Percentiles rank a stretch among this genome's conserved stretches.
These are phyloP conservation scores for Yamadazyma membranifaciens DNA, from an alignment of 1,139 yeast genomes.

Conservation along the genomic window DNA sequence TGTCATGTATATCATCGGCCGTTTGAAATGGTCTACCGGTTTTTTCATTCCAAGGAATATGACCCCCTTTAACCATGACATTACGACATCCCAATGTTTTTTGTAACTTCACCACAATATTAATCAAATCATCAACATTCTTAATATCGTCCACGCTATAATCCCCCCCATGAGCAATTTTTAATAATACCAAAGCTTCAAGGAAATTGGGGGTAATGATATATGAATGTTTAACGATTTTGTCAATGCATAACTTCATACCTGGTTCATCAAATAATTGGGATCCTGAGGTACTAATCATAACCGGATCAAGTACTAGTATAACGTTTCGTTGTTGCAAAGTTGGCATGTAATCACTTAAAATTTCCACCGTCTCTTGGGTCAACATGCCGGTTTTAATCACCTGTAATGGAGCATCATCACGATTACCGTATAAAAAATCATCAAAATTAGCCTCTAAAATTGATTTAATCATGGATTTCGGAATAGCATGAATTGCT, in stretches of 20 bases:
- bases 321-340: conserved; percentile 29
- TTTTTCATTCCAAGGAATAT: conserved; percentile 49
- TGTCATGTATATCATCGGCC: conserved; percentile 16
- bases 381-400: conserved; percentile 85
- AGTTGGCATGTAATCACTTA: conserved; percentile 34
- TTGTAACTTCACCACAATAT: conserved; percentile 45
- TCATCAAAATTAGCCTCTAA: conserved; percentile 62
- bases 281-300: conserved; percentile 78
- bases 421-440: conserved; percentile 40
- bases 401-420: conserved; percentile 45
- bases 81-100: conserved; percentile 44
- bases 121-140: conserved; percentile 5
- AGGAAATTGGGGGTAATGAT: conserved; percentile 73
- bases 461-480: conserved; percentile 40
- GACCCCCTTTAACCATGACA: conserved; percentile 83
- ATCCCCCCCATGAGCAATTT: background rate
- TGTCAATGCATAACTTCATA: conserved; percentile 40
- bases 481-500: conserved; percentile 47
- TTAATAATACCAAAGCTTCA: conserved; percentile 48
- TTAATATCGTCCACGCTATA: conserved; percentile 7
- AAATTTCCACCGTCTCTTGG: conserved; percentile 49
- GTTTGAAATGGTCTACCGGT: conserved; percentile 17
- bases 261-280: conserved; percentile 50
- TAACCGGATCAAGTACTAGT: conserved; percentile 77
- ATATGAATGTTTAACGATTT: conserved; percentile 55